Evolutionary conservation across 495 filamentous ascomycete genomes (phyloP), one percentile per base, ranked within the genome.

Genomic region (Elasticomyces elasticus): DNA sequence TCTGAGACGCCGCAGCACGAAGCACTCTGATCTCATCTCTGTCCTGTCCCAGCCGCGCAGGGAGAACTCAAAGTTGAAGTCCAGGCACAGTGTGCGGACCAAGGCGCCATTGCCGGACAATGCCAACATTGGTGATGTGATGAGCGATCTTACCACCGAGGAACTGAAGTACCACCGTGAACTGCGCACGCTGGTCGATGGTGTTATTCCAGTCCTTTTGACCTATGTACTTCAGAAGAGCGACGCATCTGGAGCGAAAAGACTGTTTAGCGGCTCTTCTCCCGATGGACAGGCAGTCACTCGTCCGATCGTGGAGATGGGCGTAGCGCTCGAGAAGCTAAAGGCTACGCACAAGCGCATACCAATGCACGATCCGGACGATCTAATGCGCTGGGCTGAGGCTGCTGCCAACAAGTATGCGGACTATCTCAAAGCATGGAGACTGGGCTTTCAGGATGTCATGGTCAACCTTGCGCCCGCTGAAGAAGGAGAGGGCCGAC

Each of bases 241-340:
- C 6, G 81, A 83, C 49, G 77, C 81, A 19, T 78, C 76, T 3
- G 72, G 80, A 44, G 80, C 80, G 13, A 81, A 82, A 49, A 80
- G 80, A 28, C 72, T 89, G n/a, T 88, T 89, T 62, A 68, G 72
- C 33, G 74, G 74, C 19, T 64, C 74, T 46, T 70, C 73, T 5
- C 71, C 71, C 11, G 74, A 78, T 56, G 79, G 82, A 50, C 59
- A 76, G 46, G 82, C 79, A 52, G 80, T 90, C 58, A 90, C 85
- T 9, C 86, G 86, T 62, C 86, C 91, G 5, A 95, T 99, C 45
- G 80, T 96, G 19, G 84, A 89, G 60, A 97, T 99, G 91, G 92
- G 92, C 5, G 76, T 96, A 46, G 80, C 84, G 12, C 77, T 97
- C 5, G 89, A 99, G 65, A 81, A 85, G 46, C 69, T 99, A 30